Percentiles rank a stretch among this genome's conserved stretches.
Evolutionary conservation across 2,329 filamentous ascomycete species (phyloP).

Genomic region (Drechslera avenae): DNA sequence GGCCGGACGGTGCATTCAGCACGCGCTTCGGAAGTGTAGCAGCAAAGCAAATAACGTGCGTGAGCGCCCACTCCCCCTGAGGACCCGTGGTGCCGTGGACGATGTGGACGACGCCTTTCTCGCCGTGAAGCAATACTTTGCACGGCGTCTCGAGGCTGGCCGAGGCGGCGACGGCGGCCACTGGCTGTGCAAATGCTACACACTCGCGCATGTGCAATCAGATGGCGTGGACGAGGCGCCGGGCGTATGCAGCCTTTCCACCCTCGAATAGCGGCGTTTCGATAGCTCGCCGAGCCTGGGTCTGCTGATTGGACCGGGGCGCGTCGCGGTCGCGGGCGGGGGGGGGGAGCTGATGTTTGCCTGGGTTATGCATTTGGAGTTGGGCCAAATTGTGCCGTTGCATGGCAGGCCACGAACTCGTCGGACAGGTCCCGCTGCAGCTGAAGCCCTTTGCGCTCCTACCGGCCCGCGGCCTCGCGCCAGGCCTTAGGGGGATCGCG

Average conservation of each 20-base stretch:
- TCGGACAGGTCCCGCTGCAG: constrained; percentile 13
- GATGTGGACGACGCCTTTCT: background rate
- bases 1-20: constrained; percentile 15
- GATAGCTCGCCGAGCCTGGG: background rate
- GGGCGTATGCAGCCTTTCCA: background rate
- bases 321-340: constrained; percentile 18
- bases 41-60: constrained; percentile 16
- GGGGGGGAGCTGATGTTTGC: background rate
- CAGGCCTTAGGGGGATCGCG: constrained; percentile 18
- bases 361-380: constrained; percentile 21
- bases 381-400: constrained; percentile 15
- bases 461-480: constrained; percentile 18
- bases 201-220: constrained; percentile 4
- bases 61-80: background rate
- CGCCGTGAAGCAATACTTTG: background rate
- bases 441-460: constrained; percentile 13
- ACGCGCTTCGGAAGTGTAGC: constrained; percentile 13
- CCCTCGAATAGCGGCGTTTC: constrained; percentile 1
- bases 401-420: constrained; percentile 13
- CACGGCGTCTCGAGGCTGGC: too few species aligned
- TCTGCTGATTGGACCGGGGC: constrained; percentile 11
- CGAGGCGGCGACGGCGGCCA: too few species aligned
- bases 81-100: background rate
- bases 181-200: background rate
- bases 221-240: constrained; percentile 10